phyloP scores from a whole-genome alignment of 805 yeast species.

The Tanozyma kutaoensis region DNA sequence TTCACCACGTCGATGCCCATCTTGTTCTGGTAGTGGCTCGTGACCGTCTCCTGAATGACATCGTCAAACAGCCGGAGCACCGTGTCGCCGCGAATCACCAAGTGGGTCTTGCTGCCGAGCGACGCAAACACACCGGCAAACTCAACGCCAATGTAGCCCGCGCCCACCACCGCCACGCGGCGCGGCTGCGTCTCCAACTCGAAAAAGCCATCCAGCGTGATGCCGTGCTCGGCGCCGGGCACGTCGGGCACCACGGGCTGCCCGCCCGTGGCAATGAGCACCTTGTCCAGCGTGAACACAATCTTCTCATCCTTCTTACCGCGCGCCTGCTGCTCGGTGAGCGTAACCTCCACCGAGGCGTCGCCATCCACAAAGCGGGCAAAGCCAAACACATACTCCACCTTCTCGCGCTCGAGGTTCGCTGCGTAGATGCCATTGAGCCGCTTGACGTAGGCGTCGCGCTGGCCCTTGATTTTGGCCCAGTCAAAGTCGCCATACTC shows the following conservation, averaged over 20 bases:
- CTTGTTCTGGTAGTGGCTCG: slow-evolving; percentile 65
- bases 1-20: slow-evolving; percentile 74
- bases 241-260: slow-evolving; percentile 48
- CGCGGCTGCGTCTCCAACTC: slow-evolving; percentile 73
- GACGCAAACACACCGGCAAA: slow-evolving; percentile 89
- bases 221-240: slow-evolving; percentile 75
- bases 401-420: slow-evolving; percentile 80
- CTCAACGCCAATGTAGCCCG: slow-evolving; percentile 96
- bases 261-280: slow-evolving; percentile 92
- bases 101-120: slow-evolving; percentile 73
- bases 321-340: slow-evolving; percentile 26
- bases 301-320: slow-evolving; percentile 39
- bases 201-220: slow-evolving; percentile 86
- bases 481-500: slow-evolving; percentile 55
- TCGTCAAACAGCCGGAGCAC: slow-evolving; percentile 83
- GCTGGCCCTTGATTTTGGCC: slow-evolving; percentile 67
- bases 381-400: slow-evolving; percentile 75
- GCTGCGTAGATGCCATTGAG: slow-evolving; percentile 89
- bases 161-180: slow-evolving; percentile 90
- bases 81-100: slow-evolving; percentile 84
- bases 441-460: slow-evolving; percentile 83
- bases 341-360: slow-evolving; percentile 50
- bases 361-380: slow-evolving; percentile 66
- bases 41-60: slow-evolving; percentile 63
- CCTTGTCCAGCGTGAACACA: slow-evolving; percentile 63